Evolutionary conservation across 139 green algal species (phyloP).

Genomic region (Chlorella sorokiniana): DNA sequence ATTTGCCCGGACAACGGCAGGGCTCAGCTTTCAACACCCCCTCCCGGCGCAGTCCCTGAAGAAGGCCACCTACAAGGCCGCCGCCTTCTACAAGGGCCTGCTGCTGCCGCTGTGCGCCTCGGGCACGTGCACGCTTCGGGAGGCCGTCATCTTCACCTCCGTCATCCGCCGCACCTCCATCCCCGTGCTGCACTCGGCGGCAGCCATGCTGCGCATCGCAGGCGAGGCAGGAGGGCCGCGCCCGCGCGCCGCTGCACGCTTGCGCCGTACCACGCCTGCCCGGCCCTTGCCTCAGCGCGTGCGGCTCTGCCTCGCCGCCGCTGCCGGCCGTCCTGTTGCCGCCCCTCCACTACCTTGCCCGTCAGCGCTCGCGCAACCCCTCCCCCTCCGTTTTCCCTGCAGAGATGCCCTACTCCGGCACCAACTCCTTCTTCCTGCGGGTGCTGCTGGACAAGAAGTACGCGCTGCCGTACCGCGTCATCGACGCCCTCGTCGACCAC

Average conservation of each 20-base stretch:
- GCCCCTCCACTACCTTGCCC: background rate
- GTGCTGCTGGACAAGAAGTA: slow-evolving; percentile 99
- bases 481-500: slow-evolving; percentile 75
- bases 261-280: background rate
- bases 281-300: background rate
- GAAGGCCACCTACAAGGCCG: slow-evolving; percentile 98
- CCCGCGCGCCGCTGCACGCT: too few species aligned
- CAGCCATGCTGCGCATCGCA: slow-evolving; percentile 89
- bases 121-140: slow-evolving; percentile 87
- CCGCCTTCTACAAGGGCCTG: slow-evolving; percentile 97
- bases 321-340: too few species aligned
- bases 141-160: slow-evolving; percentile 93
- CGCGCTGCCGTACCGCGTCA: slow-evolving; percentile 90
- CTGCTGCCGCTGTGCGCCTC: slow-evolving; percentile 86
- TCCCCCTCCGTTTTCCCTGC: background rate
- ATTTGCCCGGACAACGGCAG: too few species aligned
- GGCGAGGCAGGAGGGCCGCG: background rate
- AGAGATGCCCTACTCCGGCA: slow-evolving; percentile 92
- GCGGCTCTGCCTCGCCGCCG: too few species aligned
- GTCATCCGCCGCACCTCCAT: slow-evolving; percentile 86
- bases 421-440: slow-evolving; percentile 97
- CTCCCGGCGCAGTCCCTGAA: slow-evolving; percentile 67
- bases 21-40: background rate
- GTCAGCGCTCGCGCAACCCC: background rate
- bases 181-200: slow-evolving; percentile 91